Conservation (phyloP, 169 alveolate species). For the Condylostoma magnum region DNA sequence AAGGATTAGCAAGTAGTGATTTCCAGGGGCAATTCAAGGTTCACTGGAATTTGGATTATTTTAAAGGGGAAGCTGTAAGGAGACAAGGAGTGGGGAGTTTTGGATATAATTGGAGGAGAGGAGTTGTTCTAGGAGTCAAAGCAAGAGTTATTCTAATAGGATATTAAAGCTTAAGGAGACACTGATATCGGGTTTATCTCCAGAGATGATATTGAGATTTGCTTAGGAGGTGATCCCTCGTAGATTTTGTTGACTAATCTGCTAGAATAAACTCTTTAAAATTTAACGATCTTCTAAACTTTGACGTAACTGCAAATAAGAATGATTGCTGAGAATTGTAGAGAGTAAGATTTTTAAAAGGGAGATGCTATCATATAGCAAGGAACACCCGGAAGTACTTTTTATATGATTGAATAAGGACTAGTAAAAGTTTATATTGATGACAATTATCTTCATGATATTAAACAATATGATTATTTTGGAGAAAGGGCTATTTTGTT, state of each 20-base stretch:
- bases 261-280: neutral
- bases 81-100: no score
- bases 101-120: no score
- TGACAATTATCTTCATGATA: neutral
- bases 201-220: neutral
- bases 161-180: conserved; percentile 4
- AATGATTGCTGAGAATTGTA: conserved; percentile 4
- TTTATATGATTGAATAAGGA: conserved; percentile 23
- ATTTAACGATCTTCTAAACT: neutral
- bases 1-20: no score
- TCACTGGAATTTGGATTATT: no score
- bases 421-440: conserved; percentile 15
- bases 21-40: no score
- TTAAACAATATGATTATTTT: conserved; percentile 5
- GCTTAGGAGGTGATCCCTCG: conserved; percentile 34
- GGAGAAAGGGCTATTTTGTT: conserved; percentile 33
- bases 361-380: conserved; percentile 3
- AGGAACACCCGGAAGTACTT: conserved; percentile 2
- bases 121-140: no score
- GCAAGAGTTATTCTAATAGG: neutral
- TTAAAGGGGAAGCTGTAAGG: no score
- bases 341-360: neutral
- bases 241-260: conserved; percentile 53
- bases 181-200: neutral
- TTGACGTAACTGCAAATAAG: neutral